A percentile compares a stretch with the other conserved stretches of the same genome.
phyloP scores from a whole-genome alignment of 169 alveolate species.

The Plasmodium adleri region DNA sequence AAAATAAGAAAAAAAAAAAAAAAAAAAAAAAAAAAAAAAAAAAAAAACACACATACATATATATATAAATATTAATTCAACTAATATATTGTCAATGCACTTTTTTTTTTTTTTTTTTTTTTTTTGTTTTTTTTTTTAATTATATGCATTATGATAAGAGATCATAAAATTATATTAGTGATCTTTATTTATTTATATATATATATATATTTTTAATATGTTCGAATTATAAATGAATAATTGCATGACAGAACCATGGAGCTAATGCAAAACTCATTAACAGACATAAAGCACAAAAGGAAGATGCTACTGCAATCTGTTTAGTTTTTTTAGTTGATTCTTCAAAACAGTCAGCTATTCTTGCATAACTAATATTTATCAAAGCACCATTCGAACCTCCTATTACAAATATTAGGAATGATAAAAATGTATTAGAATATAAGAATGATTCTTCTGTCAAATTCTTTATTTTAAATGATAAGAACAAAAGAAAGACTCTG shows the following conservation, averaged over 20 bases:
- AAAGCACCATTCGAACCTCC: conserved; percentile 42
- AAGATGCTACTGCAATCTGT: conserved; percentile 45
- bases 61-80: too few species aligned
- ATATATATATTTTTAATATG: background rate
- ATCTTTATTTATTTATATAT: too few species aligned
- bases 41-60: too few species aligned
- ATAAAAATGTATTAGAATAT: conserved; percentile 13
- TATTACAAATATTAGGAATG: conserved; percentile 26
- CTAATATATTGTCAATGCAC: too few species aligned
- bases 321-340: conserved; percentile 23
- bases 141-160: too few species aligned
- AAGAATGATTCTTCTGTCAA: conserved; percentile 6
- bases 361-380: conserved; percentile 40
- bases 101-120: too few species aligned
- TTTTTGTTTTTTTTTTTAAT: background rate
- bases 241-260: conserved; percentile 34
- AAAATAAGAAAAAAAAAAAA: too few species aligned
- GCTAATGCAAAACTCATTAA: conserved; percentile 64
- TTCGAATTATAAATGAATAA: conserved; percentile 19
- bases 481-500: conserved; percentile 8
- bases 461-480: conserved; percentile 27
- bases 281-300: conserved; percentile 53
- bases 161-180: background rate
- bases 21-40: too few species aligned
- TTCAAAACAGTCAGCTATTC: conserved; percentile 53